Percentiles rank a stretch among this genome's conserved stretches.
Conservation (phyloP, 805 yeast genomes). For the Candida takata region DNA sequence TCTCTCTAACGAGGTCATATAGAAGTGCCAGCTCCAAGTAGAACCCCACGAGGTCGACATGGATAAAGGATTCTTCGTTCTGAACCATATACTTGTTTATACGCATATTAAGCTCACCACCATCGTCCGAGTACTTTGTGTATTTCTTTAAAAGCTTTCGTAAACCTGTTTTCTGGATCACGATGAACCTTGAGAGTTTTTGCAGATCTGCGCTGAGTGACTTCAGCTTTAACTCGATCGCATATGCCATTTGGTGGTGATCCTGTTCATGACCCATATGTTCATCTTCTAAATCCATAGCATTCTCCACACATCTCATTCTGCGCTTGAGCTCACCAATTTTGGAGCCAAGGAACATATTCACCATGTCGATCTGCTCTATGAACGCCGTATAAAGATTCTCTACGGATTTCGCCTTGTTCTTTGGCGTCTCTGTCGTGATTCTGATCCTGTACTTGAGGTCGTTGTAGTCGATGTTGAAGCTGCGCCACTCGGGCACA, state of each 20-base stretch:
- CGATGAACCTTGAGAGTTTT: slow-evolving; percentile 60
- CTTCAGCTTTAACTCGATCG: slow-evolving; percentile 30
- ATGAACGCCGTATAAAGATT: slow-evolving; percentile 37
- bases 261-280: too few relatives aligned
- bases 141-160: slow-evolving; percentile 70
- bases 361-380: slow-evolving; percentile 53
- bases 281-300: slow-evolving; percentile 22
- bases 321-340: slow-evolving; percentile 60
- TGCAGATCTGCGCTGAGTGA: slow-evolving; percentile 47
- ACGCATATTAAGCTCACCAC: slow-evolving; percentile 21
- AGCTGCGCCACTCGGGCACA: slow-evolving; percentile 81
- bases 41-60: slow-evolving; percentile 51
- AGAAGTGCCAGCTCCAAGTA: slow-evolving; percentile 53
- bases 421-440: slow-evolving; percentile 40
- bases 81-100: slow-evolving; percentile 30
- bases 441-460: slow-evolving; percentile 57
- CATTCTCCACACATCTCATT: slow-evolving; percentile 31
- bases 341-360: slow-evolving; percentile 59
- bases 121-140: slow-evolving; percentile 36
- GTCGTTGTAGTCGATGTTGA: slow-evolving; percentile 78
- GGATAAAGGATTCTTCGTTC: slow-evolving; percentile 50
- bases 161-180: slow-evolving; percentile 67
- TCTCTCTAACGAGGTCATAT: slow-evolving; percentile 40
- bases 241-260: slow-evolving; percentile 5
- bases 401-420: slow-evolving; percentile 11